A percentile compares a stretch with the other conserved stretches of the same genome.
Evolutionary conservation across 345 rosid genomes (phyloP).

Genomic region (Hirschfeldia incana): DNA sequence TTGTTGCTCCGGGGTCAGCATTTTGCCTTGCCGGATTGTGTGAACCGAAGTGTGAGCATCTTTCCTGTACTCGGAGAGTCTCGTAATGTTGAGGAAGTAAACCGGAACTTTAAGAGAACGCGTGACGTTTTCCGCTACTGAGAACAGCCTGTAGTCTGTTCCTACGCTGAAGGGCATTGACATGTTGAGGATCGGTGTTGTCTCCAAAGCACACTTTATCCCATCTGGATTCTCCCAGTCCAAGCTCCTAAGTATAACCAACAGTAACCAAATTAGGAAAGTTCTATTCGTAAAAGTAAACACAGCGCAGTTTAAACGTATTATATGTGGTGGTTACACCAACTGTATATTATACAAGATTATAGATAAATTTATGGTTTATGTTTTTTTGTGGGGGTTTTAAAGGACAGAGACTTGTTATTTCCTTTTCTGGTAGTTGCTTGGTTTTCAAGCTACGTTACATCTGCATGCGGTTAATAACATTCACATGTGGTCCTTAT

Average conservation of each 20-base stretch:
- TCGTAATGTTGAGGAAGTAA: slow-evolving; percentile 69
- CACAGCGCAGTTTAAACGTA: neutral
- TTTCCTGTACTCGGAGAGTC: slow-evolving; percentile 75
- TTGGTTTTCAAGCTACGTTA: slow-evolving; percentile 28
- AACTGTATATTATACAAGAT: neutral
- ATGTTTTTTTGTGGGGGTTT: neutral
- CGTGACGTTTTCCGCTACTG: slow-evolving; percentile 54
- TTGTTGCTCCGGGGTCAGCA: slow-evolving; percentile 68
- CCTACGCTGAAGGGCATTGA: slow-evolving; percentile 64
- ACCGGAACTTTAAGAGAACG: slow-evolving; percentile 54
- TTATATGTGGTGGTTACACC: slow-evolving; percentile 29
- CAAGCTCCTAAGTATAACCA: slow-evolving; percentile 57
- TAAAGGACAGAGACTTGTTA: slow-evolving; percentile 19
- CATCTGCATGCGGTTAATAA: neutral
- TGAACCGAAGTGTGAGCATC: slow-evolving; percentile 89
- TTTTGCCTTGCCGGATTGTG: slow-evolving; percentile 82
- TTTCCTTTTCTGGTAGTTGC: slow-evolving; percentile 31
- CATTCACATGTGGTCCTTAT: neutral
- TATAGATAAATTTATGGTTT: slow-evolving; percentile 1
- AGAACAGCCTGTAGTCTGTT: slow-evolving; percentile 65
- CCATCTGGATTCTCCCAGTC: slow-evolving; percentile 93
- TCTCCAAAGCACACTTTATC: slow-evolving; percentile 82
- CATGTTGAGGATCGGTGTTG: slow-evolving; percentile 58
- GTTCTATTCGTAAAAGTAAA: neutral
- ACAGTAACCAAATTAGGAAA: neutral